Evolutionary conservation across 2,329 filamentous ascomycete species (phyloP), one percentile per base, ranked within the genome.

Genomic region (Ceratocystis eucalypticola): DNA sequence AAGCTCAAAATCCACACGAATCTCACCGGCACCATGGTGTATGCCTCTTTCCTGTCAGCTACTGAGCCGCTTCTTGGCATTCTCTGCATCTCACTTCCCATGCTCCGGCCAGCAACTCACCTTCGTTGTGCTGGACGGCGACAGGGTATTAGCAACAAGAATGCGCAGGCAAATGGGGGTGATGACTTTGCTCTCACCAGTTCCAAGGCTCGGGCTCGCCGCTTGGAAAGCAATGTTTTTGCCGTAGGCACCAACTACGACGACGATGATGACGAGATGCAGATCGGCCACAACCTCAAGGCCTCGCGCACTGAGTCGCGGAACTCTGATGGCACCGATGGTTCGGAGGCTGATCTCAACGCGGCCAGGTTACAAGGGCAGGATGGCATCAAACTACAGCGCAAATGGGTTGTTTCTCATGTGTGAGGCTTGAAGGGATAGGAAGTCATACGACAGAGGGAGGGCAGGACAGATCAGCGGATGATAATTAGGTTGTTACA

Each of bases 1-100:
- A 71, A 71, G 7, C 69, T 75, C 12, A 69, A 70, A 10, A 64
- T 73, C 44, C 37, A 53, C 28, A 67, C 61, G 4, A 67, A 73
- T 28, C 68, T 75, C 15, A 70, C 68, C 6, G 57, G 66, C 0
- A 71, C 69, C 28, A 69, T 73, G 69, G 65, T 70, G 8, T 68
- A 70, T 65, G 69, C 69, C 61, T 69, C 68, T 22, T 72, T 73
- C 67, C 70, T 71, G 64, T 71, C 69, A 30, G 64, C 68, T 2
- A 62, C 69, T 28, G 70, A 71, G 59, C 69, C 66, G 7, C 68
- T 71, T 48, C 66, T 72, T 8, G 70, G 68, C 15, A 71, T 72
- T 28, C 62, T 71, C 17, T 71, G 71, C 64, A 69, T 70, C 59
- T 69, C 68, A 2, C 63, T 71, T 1, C 71, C 70, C 7, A 71